A percentile compares a stretch with the other conserved stretches of the same genome.
Conservation (phyloP, 306 rosid genomes). For the Comarum palustre region DNA sequence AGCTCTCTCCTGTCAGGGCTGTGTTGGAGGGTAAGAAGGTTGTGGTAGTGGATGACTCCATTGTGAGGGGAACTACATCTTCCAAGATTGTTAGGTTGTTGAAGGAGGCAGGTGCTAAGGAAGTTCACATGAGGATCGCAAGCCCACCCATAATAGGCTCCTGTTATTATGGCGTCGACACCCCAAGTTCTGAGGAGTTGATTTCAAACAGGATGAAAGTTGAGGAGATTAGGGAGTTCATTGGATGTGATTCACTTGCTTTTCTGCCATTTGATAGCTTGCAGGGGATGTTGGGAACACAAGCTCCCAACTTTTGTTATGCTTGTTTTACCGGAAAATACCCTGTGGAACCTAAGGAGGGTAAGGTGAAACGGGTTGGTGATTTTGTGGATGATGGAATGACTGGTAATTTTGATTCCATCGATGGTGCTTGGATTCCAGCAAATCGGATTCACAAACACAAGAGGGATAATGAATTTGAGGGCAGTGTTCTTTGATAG, state of each 20-base stretch:
- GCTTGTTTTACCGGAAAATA: conserved; percentile 93
- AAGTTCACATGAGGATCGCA: conserved; percentile 97
- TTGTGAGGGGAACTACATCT: conserved; percentile 91
- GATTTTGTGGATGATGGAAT: conserved; percentile 89
- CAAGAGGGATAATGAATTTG: conserved; percentile 5
- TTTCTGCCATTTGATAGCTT: conserved; percentile 73
- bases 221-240: conserved; percentile 74
- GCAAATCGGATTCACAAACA: conserved; percentile 36
- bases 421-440: conserved; percentile 84
- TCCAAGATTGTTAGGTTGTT: conserved; percentile 87
- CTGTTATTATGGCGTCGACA: conserved; percentile 93
- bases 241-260: conserved; percentile 91
- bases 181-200: conserved; percentile 90
- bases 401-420: conserved; percentile 71
- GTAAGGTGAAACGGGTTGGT: conserved; percentile 86
- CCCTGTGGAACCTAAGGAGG: conserved; percentile 85
- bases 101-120: conserved; percentile 91
- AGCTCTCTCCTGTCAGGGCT: conserved; percentile 73
- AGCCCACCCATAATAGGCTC: conserved; percentile 90
- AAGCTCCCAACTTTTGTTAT: conserved; percentile 63
- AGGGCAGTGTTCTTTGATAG: conserved; percentile 9
- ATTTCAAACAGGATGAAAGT: conserved; percentile 85
- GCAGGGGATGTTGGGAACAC: conserved; percentile 44
- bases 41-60: conserved; percentile 95
- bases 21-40: conserved; percentile 92